Evolutionary conservation across 2,329 filamentous ascomycete genomes (phyloP).

Genomic region (Arthrobotrys iridis): DNA sequence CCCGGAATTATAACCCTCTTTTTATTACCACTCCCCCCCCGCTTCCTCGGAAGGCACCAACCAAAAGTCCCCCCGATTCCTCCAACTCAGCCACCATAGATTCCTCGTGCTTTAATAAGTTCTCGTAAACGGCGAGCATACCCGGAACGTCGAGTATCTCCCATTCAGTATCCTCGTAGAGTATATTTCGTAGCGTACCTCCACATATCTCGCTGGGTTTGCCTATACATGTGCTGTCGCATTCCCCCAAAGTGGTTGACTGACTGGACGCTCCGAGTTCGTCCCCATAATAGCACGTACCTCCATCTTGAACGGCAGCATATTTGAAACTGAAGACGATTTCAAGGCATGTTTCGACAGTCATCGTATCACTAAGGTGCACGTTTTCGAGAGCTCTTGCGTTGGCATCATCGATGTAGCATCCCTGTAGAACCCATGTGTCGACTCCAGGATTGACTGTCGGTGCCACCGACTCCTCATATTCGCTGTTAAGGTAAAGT

Average conservation of each 20-base stretch:
- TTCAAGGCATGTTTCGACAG: conserved; percentile 23
- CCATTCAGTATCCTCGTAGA: conserved; percentile 16
- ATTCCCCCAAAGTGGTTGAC: not conserved
- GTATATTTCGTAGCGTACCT: conserved; percentile 6
- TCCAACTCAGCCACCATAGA: not conserved
- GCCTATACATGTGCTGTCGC: conserved; percentile 17
- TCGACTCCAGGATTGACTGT: not conserved
- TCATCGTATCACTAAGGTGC: conserved; percentile 12
- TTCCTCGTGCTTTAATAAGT: not conserved
- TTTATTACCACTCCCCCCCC: no score
- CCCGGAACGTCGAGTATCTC: not conserved
- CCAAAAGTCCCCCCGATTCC: conserved; percentile 8
- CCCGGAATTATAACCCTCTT: no score
- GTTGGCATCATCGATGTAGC: conserved; percentile 2
- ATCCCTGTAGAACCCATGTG: not conserved
- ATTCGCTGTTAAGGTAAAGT: not conserved
- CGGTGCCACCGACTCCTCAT: not conserved
- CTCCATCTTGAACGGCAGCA: conserved; percentile 21
- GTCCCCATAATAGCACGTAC: conserved; percentile 39
- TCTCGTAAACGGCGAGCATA: conserved; percentile 19
- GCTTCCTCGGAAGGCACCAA: no score
- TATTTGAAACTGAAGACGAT: conserved; percentile 20
- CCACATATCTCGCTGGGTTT: conserved; percentile 19
- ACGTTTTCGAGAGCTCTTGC: not conserved
- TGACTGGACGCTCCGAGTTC: conserved; percentile 5